Base-by-base conservation (phyloP, 1,139 yeast genomes). In the Blastobotrys arbuscula region DNA sequence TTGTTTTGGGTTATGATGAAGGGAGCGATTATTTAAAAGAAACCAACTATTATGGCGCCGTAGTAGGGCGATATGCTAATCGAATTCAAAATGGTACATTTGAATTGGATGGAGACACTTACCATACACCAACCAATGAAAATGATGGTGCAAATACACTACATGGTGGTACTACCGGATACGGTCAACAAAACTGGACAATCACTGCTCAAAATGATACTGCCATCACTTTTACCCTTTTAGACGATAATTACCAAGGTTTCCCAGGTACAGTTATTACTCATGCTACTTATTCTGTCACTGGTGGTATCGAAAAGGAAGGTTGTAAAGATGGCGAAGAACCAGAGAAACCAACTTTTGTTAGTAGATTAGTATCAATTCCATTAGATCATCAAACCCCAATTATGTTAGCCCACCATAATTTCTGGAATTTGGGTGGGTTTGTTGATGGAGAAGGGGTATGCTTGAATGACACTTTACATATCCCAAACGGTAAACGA, bases 51-150 rank as follows among this genome's bases (percentile, higher is more conserved):
- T 71, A 76, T 53, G 83, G 82, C 34, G 74, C 81, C 31, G 76
- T 80, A n/a, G 73, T 78, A 24, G 83, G 83, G 13, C 69, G 82
- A 49, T 73, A 68, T 53, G 81, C 82, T 44, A 78, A 78, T 61
- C 67, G 82, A 55, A 72, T 78, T 46, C 63, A 70, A 13, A 62
- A 66, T 31, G 80, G 76, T 15, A 56, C 62, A 44, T 70, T 76
- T 51, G 51, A 58, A 18, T 49, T 76, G 23, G 64, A 68, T 43
- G 76, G 72, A 1, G 57, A 63, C 38, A 56, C 60, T 13, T 70
- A 63, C 54, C 58, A 65, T 24, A 62, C 77, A 42, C 66, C 72
- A 5, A 55, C 65, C 24, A 77, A 76, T 59, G 76, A 74, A 51
- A 42, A 50, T 34, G 60, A 63, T 24, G 64, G 63, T 33, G 52